Conservation (phyloP, 2,329 filamentous ascomycete genomes). For the Lachnellula cervina region DNA sequence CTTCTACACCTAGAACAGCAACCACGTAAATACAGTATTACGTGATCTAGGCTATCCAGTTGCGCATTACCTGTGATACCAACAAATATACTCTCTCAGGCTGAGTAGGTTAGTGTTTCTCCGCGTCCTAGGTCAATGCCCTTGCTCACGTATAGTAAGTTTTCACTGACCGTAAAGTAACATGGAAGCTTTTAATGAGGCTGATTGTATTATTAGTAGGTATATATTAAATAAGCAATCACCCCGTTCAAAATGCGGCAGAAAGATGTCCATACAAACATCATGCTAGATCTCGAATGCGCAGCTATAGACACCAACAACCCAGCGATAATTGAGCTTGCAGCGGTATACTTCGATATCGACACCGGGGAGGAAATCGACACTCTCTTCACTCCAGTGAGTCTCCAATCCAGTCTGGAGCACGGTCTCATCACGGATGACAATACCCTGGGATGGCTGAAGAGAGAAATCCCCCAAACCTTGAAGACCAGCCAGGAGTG, state of each 20-base stretch:
- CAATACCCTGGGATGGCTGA: slow-evolving; percentile 5
- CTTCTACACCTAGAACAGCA: too few species aligned
- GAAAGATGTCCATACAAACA: slow-evolving; percentile 14
- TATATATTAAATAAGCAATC: not conserved
- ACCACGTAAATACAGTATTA: too few species aligned
- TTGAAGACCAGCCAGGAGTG: slow-evolving; percentile 9
- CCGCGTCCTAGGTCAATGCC: too few species aligned
- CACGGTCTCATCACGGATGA: not conserved
- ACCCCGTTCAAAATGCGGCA: slow-evolving; percentile 5
- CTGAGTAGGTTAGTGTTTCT: too few species aligned
- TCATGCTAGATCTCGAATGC: slow-evolving; percentile 21
- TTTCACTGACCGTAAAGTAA: too few species aligned
- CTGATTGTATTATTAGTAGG: too few species aligned
- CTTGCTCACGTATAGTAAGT: too few species aligned
- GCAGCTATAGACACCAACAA: slow-evolving; percentile 4
- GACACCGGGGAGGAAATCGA: slow-evolving; percentile 13
- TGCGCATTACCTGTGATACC: too few species aligned
- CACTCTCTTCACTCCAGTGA: slow-evolving; percentile 9
- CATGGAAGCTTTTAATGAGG: too few species aligned
- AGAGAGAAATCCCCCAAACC: slow-evolving; percentile 9
- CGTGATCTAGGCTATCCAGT: too few species aligned
- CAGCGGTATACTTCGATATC: slow-evolving; percentile 16
- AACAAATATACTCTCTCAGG: too few species aligned
- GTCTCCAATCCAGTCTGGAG: slow-evolving; percentile 10
- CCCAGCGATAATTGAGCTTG: slow-evolving; percentile 15